Conservation (phyloP, 1,284 basidiomycete species). For the Porogramme epimiltina region DNA sequence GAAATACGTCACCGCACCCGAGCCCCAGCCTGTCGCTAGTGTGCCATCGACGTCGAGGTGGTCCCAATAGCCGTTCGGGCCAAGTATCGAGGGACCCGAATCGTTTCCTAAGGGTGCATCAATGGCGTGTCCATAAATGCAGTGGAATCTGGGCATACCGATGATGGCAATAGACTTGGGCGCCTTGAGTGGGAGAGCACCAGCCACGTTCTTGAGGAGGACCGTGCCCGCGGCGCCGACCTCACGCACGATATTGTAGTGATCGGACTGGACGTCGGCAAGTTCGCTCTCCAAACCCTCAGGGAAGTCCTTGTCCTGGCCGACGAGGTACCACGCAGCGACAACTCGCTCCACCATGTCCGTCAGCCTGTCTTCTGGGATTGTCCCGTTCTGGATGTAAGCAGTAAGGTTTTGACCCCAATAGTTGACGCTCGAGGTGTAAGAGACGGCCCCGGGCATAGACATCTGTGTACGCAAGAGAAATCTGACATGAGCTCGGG, state of each 20-base stretch:
- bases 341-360: constrained; percentile 72
- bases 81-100: constrained; percentile 66
- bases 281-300: constrained; percentile 60
- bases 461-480: constrained; percentile 48
- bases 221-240: constrained; percentile 79
- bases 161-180: constrained; percentile 62
- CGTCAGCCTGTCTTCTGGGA: constrained; percentile 63
- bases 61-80: constrained; percentile 76
- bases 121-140: neutral
- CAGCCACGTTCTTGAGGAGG: constrained; percentile 77
- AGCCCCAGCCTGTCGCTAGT: constrained; percentile 84
- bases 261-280: constrained; percentile 79
- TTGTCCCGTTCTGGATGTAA: constrained; percentile 70
- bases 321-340: constrained; percentile 60
- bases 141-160: constrained; percentile 28
- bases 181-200: constrained; percentile 67
- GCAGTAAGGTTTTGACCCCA: constrained; percentile 66
- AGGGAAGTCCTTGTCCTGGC: constrained; percentile 61
- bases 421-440: constrained; percentile 51
- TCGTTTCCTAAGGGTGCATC: constrained; percentile 39
- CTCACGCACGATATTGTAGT: constrained; percentile 68
- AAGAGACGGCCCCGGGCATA: constrained; percentile 73
- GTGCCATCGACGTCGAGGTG: constrained; percentile 66
- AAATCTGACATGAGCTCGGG: neutral
- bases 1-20: constrained; percentile 50